Evolutionary conservation across 176 grass and related monocot species (phyloP).

Genomic region (Cymbopogon citratus): DNA sequence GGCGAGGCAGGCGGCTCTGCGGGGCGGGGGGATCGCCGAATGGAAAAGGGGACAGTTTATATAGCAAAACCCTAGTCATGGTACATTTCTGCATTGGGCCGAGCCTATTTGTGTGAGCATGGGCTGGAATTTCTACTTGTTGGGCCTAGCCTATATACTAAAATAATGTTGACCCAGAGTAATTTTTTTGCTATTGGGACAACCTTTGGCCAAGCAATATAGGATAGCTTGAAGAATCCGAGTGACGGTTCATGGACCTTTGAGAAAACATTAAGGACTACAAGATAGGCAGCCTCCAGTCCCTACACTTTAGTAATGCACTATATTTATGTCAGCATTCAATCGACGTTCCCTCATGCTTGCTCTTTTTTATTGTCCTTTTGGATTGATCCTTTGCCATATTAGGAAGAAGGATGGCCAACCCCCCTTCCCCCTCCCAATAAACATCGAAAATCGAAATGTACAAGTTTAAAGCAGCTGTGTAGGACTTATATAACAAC

Average conservation of each 20-base stretch:
- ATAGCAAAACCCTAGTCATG: not conserved
- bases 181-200: not conserved
- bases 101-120: not conserved
- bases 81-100: not conserved
- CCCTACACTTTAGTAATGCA: not conserved
- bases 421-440: too few relatives aligned
- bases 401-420: not conserved
- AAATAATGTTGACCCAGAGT: not conserved
- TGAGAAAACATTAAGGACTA: too few relatives aligned
- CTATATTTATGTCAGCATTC: not conserved
- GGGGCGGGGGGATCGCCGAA: fast-evolving
- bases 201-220: not conserved
- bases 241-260: too few relatives aligned
- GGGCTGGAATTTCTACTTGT: not conserved
- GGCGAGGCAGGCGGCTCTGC: not conserved
- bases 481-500: not conserved
- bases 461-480: not conserved
- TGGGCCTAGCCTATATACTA: not conserved
- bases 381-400: not conserved
- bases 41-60: not conserved
- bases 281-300: not conserved
- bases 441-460: not conserved
- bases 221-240: not conserved
- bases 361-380: not conserved
- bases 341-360: not conserved